phyloP scores from a whole-genome alignment of 2,329 filamentous ascomycete species.

The Fusarium sp. region DNA sequence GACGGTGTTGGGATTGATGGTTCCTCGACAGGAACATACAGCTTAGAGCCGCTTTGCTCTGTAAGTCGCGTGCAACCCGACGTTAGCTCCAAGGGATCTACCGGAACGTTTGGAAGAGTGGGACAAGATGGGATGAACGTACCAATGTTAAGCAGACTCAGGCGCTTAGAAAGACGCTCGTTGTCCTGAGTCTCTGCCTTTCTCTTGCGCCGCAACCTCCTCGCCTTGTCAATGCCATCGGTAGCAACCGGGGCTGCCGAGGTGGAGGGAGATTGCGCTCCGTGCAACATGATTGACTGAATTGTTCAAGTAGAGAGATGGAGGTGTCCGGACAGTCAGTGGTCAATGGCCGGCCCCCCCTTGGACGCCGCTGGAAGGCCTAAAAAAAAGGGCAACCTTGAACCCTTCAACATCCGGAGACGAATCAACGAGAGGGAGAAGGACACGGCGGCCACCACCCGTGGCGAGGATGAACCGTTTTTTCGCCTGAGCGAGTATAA shows the following conservation, averaged over 20 bases:
- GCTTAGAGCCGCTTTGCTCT: constrained; percentile 73
- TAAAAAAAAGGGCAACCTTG: constrained; percentile 33
- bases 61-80: constrained; percentile 22
- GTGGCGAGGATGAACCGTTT: constrained; percentile 26
- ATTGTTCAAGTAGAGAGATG: constrained; percentile 1
- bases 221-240: constrained; percentile 36
- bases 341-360: constrained; percentile 1
- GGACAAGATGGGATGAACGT: constrained; percentile 46
- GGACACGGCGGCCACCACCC: constrained; percentile 32
- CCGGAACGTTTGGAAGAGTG: background rate
- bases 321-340: background rate
- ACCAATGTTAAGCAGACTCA: constrained; percentile 88
- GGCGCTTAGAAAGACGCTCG: constrained; percentile 84
- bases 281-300: constrained; percentile 51
- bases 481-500: constrained; percentile 22
- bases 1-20: constrained; percentile 41
- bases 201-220: constrained; percentile 61
- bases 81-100: constrained; percentile 9
- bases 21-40: constrained; percentile 74
- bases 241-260: constrained; percentile 31
- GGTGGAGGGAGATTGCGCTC: constrained; percentile 48
- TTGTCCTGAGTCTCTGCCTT: constrained; percentile 71
- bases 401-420: constrained; percentile 34
- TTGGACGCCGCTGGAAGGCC: constrained; percentile 13
- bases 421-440: constrained; percentile 29